These are phyloP conservation scores for Wakefieldia striispora DNA, from an alignment of 768 basidiomycete genomes.

Conservation along the genomic window DNA sequence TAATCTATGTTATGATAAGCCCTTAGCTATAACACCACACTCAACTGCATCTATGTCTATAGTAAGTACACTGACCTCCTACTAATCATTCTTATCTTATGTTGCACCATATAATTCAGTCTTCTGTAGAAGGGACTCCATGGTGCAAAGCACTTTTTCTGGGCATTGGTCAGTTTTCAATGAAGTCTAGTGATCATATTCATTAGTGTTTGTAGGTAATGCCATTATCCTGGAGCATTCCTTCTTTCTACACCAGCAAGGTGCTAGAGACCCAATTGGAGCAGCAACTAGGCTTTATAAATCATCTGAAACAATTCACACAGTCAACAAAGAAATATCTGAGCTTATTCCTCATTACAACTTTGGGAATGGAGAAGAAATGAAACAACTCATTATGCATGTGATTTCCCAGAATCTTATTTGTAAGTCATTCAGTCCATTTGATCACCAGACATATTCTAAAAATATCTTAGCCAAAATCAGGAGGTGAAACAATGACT, in stretches of 20 bases:
- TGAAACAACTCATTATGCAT: not conserved
- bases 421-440: not conserved
- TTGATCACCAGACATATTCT: too few species aligned
- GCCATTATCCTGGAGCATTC: not conserved
- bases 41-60: too few species aligned
- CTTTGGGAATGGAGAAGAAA: not conserved
- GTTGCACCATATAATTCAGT: not conserved
- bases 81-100: not conserved
- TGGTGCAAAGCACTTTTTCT: not conserved
- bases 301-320: not conserved
- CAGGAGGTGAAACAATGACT: too few species aligned
- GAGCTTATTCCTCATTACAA: not conserved
- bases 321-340: not conserved
- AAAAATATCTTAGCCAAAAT: too few species aligned
- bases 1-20: too few species aligned
- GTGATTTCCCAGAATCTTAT: not conserved
- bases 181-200: not conserved
- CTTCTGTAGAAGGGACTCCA: not conserved
- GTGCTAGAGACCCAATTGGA: not conserved
- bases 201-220: not conserved
- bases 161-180: not conserved
- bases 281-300: not conserved
- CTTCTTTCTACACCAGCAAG: not conserved
- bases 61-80: not conserved
- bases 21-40: too few species aligned